Conservation (phyloP, 208 protist genomes). For the Leishmania tropica region DNA sequence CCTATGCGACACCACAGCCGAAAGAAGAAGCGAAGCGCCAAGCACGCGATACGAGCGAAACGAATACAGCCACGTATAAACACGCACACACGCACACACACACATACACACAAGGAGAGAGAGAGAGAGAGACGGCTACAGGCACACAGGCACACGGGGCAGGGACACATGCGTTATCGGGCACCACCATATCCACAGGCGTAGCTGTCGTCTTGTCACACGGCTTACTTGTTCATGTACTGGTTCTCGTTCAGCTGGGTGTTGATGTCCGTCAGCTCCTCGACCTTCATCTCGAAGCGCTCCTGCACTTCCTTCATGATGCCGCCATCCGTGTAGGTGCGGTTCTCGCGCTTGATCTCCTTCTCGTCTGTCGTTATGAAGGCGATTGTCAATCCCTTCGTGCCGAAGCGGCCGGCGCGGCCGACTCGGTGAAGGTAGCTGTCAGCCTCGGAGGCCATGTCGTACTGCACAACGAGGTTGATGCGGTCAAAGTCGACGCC, state of each 20-base stretch:
- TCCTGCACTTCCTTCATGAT: conserved; percentile 97
- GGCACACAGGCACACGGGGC: not conserved
- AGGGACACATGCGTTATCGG: not conserved
- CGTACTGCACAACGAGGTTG: conserved; percentile 99
- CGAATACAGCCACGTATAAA: not conserved
- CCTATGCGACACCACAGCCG: not conserved
- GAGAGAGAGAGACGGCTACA: too few species aligned
- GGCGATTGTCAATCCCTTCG: conserved; percentile 99
- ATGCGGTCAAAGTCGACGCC: conserved; percentile 99
- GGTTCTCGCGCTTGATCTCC: conserved; percentile 88
- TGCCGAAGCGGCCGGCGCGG: conserved; percentile 98
- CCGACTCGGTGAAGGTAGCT: conserved; percentile 98
- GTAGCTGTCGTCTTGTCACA: not conserved
- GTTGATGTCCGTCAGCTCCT: conserved; percentile 95
- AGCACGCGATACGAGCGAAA: not conserved
- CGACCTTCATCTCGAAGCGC: conserved; percentile 98
- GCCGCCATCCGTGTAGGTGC: conserved; percentile 86
- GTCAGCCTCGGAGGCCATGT: conserved; percentile 98
- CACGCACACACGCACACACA: not conserved
- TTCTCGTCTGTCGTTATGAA: conserved; percentile 97
- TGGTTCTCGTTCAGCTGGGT: conserved; percentile 88
- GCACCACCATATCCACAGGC: not conserved
- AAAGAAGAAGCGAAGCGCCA: not conserved
- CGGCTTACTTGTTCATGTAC: conserved; percentile 90
- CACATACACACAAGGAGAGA: not conserved